phyloP scores from a whole-genome alignment of 306 rosid genomes.

The Luffa aegyptiaca region DNA sequence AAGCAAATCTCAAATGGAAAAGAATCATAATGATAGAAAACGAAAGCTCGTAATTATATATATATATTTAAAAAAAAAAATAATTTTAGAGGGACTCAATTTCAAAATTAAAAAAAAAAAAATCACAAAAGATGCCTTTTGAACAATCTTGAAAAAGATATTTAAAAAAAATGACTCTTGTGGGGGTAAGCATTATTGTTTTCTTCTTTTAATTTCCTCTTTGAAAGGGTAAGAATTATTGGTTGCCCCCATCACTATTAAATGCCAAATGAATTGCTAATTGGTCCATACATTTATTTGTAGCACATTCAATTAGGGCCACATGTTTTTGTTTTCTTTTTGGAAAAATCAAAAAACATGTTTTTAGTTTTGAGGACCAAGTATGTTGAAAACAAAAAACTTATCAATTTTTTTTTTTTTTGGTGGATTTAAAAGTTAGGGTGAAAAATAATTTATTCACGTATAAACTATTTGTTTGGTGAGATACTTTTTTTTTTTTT shows the following conservation, averaged over 20 bases:
- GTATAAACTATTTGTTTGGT: too few relatives aligned
- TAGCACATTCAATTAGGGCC: neutral
- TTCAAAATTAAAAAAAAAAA: too few relatives aligned
- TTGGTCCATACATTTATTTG: neutral
- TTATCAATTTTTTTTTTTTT: too few relatives aligned
- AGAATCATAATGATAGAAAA: too few relatives aligned
- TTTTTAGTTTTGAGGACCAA: neutral
- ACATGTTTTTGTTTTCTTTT: neutral
- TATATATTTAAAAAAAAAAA: too few relatives aligned
- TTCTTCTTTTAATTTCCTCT: neutral
- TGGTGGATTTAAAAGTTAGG: too few relatives aligned
- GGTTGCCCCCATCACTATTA: neutral
- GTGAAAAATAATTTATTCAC: too few relatives aligned
- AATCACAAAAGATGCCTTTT: neutral
- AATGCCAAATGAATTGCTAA: conserved; percentile 2
- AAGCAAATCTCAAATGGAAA: too few relatives aligned
- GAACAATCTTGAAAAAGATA: neutral
- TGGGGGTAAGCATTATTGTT: neutral
- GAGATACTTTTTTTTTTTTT: too few relatives aligned
- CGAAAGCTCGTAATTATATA: too few relatives aligned
- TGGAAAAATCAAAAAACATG: neutral
- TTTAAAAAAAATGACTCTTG: too few relatives aligned
- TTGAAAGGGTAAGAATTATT: neutral
- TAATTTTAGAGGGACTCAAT: neutral
- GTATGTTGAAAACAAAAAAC: neutral